These are phyloP conservation scores for Mesembryanthemum crystallinum DNA, from an alignment of 148 eudicot species.

Conservation along the genomic window DNA sequence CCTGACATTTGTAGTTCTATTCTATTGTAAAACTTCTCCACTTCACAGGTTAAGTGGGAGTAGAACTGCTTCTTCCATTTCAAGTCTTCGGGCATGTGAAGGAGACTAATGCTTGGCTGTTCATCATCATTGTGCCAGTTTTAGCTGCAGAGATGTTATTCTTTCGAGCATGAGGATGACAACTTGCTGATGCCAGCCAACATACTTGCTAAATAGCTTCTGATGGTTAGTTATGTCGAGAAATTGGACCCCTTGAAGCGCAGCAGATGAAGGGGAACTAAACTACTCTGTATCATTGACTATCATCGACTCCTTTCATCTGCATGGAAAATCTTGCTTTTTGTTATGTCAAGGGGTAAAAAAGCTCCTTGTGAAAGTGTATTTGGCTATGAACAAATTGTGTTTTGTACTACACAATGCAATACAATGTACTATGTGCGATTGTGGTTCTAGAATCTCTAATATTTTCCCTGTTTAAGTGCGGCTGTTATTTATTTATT, in stretches of 20 bases:
- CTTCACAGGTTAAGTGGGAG: conserved; percentile 5
- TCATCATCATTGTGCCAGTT: background rate
- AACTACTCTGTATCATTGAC: background rate
- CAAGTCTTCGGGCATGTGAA: conserved; percentile 1
- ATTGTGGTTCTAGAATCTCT: background rate
- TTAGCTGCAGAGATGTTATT: background rate
- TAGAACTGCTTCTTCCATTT: background rate
- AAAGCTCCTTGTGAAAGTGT: no score
- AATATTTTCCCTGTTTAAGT: background rate
- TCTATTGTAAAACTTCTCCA: background rate
- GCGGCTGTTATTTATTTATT: background rate
- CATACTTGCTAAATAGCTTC: background rate
- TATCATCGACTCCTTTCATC: background rate
- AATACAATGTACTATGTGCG: background rate
- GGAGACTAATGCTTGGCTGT: background rate
- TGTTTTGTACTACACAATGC: background rate
- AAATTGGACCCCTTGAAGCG: background rate
- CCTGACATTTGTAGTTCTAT: background rate
- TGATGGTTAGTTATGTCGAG: background rate
- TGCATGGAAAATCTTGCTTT: background rate
- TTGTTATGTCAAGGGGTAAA: background rate
- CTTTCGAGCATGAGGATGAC: conserved; percentile 6
- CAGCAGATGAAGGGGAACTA: background rate
- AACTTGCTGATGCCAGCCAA: conserved; percentile 1
- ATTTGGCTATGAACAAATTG: no score